Base-by-base conservation (phyloP, 345 rosid genomes). In the Excoecaria agallocha region DNA sequence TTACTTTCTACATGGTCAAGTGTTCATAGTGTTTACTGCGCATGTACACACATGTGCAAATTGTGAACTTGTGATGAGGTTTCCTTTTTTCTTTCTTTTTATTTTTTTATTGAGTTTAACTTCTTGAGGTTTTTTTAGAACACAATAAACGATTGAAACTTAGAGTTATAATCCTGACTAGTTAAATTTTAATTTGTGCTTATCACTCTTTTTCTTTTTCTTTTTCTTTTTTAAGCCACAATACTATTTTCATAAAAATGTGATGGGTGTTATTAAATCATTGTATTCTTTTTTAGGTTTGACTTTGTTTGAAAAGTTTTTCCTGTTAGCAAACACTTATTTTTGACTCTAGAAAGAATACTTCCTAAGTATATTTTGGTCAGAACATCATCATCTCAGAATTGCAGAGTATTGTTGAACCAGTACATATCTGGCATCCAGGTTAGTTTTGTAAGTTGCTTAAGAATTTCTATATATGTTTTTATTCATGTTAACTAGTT, bases 361-460 rank as follows among this genome's bases (percentile, higher is more conserved):
- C 67, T 67, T 50, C 7, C 30, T 57, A 6, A 39, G 17, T 52
- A 19, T 24, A 57, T 58, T 30, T 38, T 64, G 65, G 11, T 72
- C 17, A 0, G 30, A 51, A 67, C 41, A 46, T 58, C 49, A 24
- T 64, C 46, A 55, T 46, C 62, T 62, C 25, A 12, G 89, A 77
- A 51, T 74, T 84, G 84, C 79, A 87, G 82, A 77, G 96, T 88
- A 74, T 77, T 86, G 81, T 74, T 94, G 82, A 87, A 90, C 73
- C 90, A 87, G 79, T 94, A 88, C 79, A 61, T 91, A 71, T 87
- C 93, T 43, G 97, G 96, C 72, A 82, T 93, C 78, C 89, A 91
- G 98, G 98, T 94, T 56, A 80, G 75, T 48, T 71, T 43, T 74
- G 52, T 73, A 30, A 55, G 15, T 52, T 24, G 62, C 61, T 35